Conservation (phyloP, 495 filamentous ascomycete genomes). For the Penicillium chermesinum region DNA sequence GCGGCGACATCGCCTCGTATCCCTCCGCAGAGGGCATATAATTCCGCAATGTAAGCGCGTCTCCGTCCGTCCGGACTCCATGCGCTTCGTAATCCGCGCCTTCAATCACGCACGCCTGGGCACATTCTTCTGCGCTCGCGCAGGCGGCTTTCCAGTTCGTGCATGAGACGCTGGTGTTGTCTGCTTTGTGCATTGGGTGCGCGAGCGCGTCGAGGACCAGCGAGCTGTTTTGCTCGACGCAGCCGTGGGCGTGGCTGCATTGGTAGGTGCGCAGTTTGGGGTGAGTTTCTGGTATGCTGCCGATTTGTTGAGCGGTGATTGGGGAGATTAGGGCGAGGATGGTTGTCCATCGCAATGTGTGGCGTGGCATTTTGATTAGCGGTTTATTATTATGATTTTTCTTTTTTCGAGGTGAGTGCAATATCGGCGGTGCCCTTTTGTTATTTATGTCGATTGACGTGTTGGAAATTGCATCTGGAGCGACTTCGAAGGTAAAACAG, state of each 20-base stretch:
- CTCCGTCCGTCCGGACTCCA: slow-evolving; percentile 43
- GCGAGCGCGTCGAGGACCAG: not conserved
- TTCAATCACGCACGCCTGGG: not conserved
- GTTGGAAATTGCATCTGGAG: not conserved
- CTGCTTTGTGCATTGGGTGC: not conserved
- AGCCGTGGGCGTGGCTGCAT: not conserved
- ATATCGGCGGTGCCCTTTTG: too few species aligned
- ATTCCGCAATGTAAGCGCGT: slow-evolving; percentile 38
- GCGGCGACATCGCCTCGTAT: slow-evolving; percentile 43
- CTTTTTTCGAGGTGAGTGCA: too few species aligned
- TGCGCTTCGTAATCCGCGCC: slow-evolving; percentile 11
- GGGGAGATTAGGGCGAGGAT: not conserved
- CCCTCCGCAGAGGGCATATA: slow-evolving; percentile 27
- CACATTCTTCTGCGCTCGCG: not conserved
- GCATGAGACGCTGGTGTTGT: not conserved
- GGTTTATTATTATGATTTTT: too few species aligned
- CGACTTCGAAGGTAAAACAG: not conserved
- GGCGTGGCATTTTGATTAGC: not conserved
- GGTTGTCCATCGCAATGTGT: not conserved
- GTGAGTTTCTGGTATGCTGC: not conserved
- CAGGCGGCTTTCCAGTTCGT: not conserved
- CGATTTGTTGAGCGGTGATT: not conserved
- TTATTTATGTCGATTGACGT: too few species aligned
- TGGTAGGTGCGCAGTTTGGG: not conserved
- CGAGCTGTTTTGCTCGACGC: not conserved